Evolutionary conservation across 108 stramenopile genomes (phyloP).

Genomic region (Fragilaria radians): DNA sequence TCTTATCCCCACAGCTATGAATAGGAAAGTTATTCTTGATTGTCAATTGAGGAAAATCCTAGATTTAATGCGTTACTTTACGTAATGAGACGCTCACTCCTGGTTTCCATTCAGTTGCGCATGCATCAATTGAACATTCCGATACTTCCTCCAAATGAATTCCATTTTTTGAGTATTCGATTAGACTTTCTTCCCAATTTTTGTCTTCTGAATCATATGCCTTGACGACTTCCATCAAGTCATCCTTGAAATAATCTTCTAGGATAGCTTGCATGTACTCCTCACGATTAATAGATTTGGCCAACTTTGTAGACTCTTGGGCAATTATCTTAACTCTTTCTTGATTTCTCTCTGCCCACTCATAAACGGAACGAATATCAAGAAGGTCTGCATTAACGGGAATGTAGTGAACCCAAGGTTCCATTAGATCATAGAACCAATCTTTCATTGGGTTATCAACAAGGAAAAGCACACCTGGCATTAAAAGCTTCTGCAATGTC

Average conservation of each 20-base stretch:
- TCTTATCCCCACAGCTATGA: too few relatives aligned
- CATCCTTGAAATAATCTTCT: background rate
- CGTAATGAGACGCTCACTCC: too few relatives aligned
- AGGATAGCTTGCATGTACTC: background rate
- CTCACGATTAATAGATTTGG: background rate
- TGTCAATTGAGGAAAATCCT: too few relatives aligned
- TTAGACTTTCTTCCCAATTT: background rate
- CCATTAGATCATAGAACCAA: constrained; percentile 27
- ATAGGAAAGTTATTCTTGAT: too few relatives aligned
- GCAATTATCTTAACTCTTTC: constrained; percentile 17
- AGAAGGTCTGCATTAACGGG: constrained; percentile 18
- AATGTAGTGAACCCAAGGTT: constrained; percentile 41
- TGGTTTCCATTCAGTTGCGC: background rate
- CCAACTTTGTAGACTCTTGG: background rate
- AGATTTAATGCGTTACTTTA: too few relatives aligned
- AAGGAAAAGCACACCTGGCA: too few relatives aligned
- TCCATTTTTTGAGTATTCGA: background rate
- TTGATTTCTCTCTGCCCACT: constrained; percentile 21
- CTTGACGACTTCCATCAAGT: background rate
- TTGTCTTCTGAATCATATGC: background rate
- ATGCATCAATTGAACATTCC: background rate
- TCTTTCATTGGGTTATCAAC: constrained; percentile 13
- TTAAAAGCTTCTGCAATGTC: too few relatives aligned
- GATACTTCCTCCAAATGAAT: background rate
- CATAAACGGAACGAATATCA: constrained; percentile 9